phyloP scores from a whole-genome alignment of 2,329 filamentous ascomycete species.

The Exserohilum rostratum region DNA sequence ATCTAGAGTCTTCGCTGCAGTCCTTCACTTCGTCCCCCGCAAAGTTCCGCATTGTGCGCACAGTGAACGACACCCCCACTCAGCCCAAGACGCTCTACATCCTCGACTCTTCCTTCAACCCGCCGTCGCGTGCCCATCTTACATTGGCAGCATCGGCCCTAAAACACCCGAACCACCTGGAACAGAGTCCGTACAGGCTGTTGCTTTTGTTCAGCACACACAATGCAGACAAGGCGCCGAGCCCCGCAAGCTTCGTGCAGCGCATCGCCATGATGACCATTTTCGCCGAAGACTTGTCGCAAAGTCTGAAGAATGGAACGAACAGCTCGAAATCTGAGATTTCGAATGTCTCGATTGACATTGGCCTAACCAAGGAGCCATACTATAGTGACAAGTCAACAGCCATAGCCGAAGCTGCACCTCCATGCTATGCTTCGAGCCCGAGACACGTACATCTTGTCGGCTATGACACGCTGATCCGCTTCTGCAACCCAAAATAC shows the following conservation, averaged over 20 bases:
- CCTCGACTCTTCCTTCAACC: conserved; percentile 71
- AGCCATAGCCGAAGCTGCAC: conserved; percentile 58
- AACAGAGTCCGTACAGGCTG: conserved; percentile 53
- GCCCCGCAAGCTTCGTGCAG: conserved; percentile 70
- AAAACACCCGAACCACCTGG: conserved; percentile 42
- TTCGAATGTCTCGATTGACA: conserved; percentile 57
- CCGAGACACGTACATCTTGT: conserved; percentile 69
- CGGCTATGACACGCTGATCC: conserved; percentile 77
- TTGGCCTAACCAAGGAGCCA: conserved; percentile 72
- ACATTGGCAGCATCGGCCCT: conserved; percentile 62
- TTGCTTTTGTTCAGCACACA: conserved; percentile 67
- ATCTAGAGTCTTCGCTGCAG: conserved; percentile 40
- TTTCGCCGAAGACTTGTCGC: conserved; percentile 64
- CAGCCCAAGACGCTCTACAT: conserved; percentile 61
- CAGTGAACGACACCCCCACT: conserved; percentile 38
- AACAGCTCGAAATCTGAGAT: conserved; percentile 7
- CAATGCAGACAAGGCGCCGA: conserved; percentile 70
- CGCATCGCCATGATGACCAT: conserved; percentile 74
- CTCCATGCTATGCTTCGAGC: conserved; percentile 44
- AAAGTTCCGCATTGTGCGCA: conserved; percentile 45
- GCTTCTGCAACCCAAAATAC: conserved; percentile 76
- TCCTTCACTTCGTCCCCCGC: conserved; percentile 41
- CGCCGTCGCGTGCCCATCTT: conserved; percentile 65
- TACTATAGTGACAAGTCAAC: conserved; percentile 76
- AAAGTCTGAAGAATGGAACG: conserved; percentile 15